A percentile compares a stretch with the other conserved stretches of the same genome.
Conservation (phyloP, 257 asterid species). For the Solanum commersonii region DNA sequence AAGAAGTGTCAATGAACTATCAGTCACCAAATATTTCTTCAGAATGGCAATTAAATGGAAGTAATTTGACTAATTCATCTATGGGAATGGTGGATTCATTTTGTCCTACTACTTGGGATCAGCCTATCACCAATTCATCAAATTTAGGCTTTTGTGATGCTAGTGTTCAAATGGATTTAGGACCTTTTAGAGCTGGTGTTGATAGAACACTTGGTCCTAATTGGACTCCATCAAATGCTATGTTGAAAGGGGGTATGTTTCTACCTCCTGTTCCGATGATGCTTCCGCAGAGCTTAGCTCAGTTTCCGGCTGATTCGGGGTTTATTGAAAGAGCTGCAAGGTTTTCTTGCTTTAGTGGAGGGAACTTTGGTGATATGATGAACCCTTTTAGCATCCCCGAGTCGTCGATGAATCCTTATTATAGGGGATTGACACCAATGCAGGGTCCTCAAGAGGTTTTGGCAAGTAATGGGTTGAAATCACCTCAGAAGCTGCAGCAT, state of each 20-base stretch:
- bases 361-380: slow-evolving; percentile 48
- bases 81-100: slow-evolving; percentile 43
- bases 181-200: slow-evolving; percentile 18
- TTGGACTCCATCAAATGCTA: slow-evolving; percentile 34
- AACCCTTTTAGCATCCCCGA: slow-evolving; percentile 32
- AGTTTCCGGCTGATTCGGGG: slow-evolving; percentile 75
- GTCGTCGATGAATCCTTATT: slow-evolving; percentile 22
- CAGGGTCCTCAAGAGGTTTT: slow-evolving; percentile 40
- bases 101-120: slow-evolving; percentile 58
- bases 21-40: slow-evolving; percentile 35
- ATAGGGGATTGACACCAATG: slow-evolving; percentile 25
- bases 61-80: slow-evolving; percentile 27
- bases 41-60: slow-evolving; percentile 57
- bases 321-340: slow-evolving; percentile 88
- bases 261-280: slow-evolving; percentile 39
- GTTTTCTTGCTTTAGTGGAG: slow-evolving; percentile 81
- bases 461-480: slow-evolving; percentile 16
- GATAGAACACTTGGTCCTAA: slow-evolving; percentile 18
- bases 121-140: slow-evolving; percentile 23
- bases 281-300: slow-evolving; percentile 53
- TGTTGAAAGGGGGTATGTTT: slow-evolving; percentile 51
- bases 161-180: slow-evolving; percentile 22
- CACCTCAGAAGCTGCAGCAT: slow-evolving; percentile 2
- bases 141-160: slow-evolving; percentile 45
- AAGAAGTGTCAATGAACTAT: slow-evolving; percentile 24